Evolutionary conservation across 2,329 filamentous ascomycete species (phyloP).

Genomic region (Fusarium chlamydosporum): DNA sequence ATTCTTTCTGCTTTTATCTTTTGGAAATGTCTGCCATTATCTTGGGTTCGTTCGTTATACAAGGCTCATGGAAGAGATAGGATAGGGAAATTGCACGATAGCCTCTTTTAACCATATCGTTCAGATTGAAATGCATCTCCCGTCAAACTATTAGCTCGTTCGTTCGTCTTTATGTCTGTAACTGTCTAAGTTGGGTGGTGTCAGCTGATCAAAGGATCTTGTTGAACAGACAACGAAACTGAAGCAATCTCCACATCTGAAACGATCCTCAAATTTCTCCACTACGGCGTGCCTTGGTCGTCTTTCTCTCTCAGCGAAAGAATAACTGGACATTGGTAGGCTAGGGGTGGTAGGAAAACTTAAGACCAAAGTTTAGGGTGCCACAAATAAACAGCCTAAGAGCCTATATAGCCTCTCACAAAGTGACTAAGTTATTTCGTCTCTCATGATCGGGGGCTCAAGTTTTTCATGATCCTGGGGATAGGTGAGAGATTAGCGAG

Average conservation of each 20-base stretch:
- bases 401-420: too few relatives aligned
- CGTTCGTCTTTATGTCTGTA: background rate
- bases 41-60: background rate
- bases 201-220: background rate
- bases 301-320: background rate
- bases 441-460: too few relatives aligned
- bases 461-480: too few relatives aligned
- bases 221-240: background rate
- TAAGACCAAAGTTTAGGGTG: too few relatives aligned
- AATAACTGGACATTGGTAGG: background rate
- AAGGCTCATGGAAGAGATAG: background rate
- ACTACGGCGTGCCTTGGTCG: background rate
- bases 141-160: background rate
- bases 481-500: background rate
- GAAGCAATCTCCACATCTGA: background rate
- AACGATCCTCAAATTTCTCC: background rate
- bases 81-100: background rate
- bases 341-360: too few relatives aligned
- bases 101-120: background rate
- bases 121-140: background rate
- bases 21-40: conserved; percentile 2
- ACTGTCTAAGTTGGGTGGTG: background rate
- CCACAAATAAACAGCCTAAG: too few relatives aligned
- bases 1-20: background rate
- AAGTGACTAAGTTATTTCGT: too few relatives aligned